These are phyloP conservation scores for Typha latifolia DNA, from an alignment of 176 grass and related monocot species.

Conservation along the genomic window DNA sequence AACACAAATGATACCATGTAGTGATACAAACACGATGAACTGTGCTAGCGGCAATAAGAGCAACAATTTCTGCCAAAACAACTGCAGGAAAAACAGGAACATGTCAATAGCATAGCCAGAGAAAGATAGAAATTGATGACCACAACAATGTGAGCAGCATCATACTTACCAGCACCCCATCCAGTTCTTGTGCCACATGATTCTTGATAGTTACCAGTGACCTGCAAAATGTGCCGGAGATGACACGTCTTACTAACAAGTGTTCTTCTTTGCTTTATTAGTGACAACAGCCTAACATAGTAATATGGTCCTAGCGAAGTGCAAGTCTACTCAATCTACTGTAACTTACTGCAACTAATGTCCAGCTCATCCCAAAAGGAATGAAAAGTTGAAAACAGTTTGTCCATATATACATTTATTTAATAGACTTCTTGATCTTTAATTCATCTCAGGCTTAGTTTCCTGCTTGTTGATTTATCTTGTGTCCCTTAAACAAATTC, in stretches of 20 bases:
- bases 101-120: not conserved
- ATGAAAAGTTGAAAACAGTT: no score
- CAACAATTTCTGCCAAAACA: slow-evolving; percentile 67
- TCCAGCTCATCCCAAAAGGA: no score
- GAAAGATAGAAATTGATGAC: not conserved
- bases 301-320: no score
- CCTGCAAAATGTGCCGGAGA: slow-evolving; percentile 41
- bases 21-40: slow-evolving; percentile 97
- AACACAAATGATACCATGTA: slow-evolving; percentile 61
- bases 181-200: slow-evolving; percentile 73
- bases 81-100: slow-evolving; percentile 42
- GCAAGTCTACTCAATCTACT: no score
- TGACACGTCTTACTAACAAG: slow-evolving; percentile 11
- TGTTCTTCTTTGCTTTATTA: no score
- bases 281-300: slow-evolving; percentile 4
- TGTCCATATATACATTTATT: no score
- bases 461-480: no score
- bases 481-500: no score
- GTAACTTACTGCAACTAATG: no score
- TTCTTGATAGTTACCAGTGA: slow-evolving; percentile 97
- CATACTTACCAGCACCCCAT: slow-evolving; percentile 79
- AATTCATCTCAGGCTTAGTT: no score
- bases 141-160: slow-evolving; percentile 19
- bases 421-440: no score
- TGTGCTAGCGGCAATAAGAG: slow-evolving; percentile 81